Evolutionary conservation across 805 yeast species (phyloP), one percentile per base, ranked within the genome.

Genomic region (Nakazawaea laoshanensis): DNA sequence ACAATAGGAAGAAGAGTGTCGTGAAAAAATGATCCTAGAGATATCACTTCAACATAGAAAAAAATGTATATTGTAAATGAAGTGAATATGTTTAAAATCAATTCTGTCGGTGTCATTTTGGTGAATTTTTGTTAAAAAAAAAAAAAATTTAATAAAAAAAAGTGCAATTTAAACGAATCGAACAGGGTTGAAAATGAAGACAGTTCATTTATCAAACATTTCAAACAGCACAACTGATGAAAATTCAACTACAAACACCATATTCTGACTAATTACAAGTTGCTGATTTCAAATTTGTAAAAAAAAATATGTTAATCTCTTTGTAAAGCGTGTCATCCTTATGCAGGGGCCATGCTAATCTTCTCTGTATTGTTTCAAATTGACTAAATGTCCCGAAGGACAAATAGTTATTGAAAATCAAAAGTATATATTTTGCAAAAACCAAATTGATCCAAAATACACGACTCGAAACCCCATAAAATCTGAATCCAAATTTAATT

Each of bases 281-380:
- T 20, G 10, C 10, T 20, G 25, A 23, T 23, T 9, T n/a, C 13
- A 23, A 23, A n/a, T 7, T 23, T 23, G 25, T n/a, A 7, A 10
- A 28, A 28, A 28, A 28, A 28, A 28, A 78, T 70, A 63, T 66
- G 63, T 74, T 83, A 86, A 89, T 88, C 97, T 89, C 96, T 89
- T 89, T 89, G 96, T 86, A 87, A 80, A 88, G 96, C 96, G 96
- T 94, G 96, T 88, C 97, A 89, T 89, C 97, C 96, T 92, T 92
- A 92, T 89, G 97, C 97, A 89, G 96, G 97, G 97, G 96, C 96
- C 94, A 94, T 92, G 97, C 97, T 89, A 88, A 89, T 92, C 97
- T 89, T 89, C 98, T 89, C 97, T 89, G 98, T 89, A 89, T 89
- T 87, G 95, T 81, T 89, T 88, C 95, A 80, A 88, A 80, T 89